Evolutionary conservation across 768 basidiomycete genomes (phyloP).

Genomic region (Phlebiopsis gigantea): DNA sequence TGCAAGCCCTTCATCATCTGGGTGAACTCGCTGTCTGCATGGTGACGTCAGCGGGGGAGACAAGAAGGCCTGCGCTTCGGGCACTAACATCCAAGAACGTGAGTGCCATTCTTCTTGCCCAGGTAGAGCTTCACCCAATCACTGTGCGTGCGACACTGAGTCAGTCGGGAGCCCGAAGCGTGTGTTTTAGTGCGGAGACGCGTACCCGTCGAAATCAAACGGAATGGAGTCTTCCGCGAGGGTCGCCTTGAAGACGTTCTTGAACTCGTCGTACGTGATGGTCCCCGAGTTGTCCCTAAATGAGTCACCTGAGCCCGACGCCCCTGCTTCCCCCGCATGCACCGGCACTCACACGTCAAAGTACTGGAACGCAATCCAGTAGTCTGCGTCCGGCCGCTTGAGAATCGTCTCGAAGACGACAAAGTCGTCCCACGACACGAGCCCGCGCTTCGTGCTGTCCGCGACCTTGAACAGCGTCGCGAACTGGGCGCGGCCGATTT

Average conservation of each 20-base stretch:
- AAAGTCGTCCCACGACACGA: conserved; percentile 94
- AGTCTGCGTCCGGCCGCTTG: conserved; percentile 94
- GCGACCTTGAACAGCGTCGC: conserved; percentile 87
- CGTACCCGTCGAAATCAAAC: conserved; percentile 90
- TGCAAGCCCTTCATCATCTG: conserved; percentile 98
- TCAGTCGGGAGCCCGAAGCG: not conserved
- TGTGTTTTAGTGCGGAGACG: conserved; percentile 1
- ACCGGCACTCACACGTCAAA: conserved; percentile 77
- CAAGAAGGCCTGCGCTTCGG: not conserved
- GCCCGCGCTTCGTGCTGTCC: conserved; percentile 67
- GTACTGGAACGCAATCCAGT: conserved; percentile 94
- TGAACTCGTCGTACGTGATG: conserved; percentile 94
- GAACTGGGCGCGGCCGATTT: conserved; percentile 86
- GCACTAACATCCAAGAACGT: conserved; percentile 84
- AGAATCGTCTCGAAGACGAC: conserved; percentile 90
- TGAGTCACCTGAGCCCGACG: conserved; percentile 1
- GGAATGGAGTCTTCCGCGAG: conserved; percentile 78
- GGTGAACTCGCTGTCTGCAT: conserved; percentile 88
- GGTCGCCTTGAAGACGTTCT: conserved; percentile 81
- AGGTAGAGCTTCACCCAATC: conserved; percentile 97
- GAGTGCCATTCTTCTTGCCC: conserved; percentile 86
- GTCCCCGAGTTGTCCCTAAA: conserved; percentile 83
- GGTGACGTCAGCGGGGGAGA: conserved; percentile 8
- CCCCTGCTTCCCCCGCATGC: conserved; percentile 1
- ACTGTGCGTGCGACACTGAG: conserved; percentile 29